Conservation (phyloP, 768 basidiomycete species). For the Trametes maxima region DNA sequence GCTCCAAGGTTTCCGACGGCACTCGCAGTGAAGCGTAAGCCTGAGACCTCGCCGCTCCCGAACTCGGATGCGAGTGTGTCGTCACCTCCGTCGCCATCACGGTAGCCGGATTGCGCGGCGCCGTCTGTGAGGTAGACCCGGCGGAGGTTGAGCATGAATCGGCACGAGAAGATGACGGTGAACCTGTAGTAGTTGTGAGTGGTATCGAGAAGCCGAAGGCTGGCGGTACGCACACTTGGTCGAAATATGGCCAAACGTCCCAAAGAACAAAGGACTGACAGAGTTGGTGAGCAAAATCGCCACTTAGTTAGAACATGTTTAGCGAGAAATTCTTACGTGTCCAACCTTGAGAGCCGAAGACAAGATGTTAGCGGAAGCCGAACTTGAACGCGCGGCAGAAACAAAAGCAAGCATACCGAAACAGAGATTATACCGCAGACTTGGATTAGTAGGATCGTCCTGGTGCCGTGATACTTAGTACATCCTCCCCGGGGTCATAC, state of each 20-base stretch:
- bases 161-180: constrained; percentile 21
- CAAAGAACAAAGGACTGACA: constrained; percentile 13
- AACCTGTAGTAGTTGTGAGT: constrained; percentile 4
- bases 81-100: not conserved
- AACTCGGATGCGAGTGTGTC: not conserved
- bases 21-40: not conserved
- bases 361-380: not conserved
- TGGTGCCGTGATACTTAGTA: not conserved
- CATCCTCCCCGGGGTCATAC: too few relatives aligned
- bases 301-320: not conserved
- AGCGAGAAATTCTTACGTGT: not conserved
- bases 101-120: not conserved
- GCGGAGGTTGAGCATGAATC: constrained; percentile 25
- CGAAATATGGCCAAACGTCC: constrained; percentile 22
- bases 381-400: too few relatives aligned
- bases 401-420: not conserved
- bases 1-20: not conserved
- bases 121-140: constrained; percentile 11
- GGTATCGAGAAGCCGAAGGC: not conserved
- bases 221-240: constrained; percentile 15
- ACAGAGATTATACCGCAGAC: constrained; percentile 13
- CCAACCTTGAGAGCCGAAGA: constrained; percentile 4
- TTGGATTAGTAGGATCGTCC: constrained; percentile 17
- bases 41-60: not conserved
- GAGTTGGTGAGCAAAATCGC: not conserved